These are phyloP conservation scores for Pisolithus albus DNA, from an alignment of 768 basidiomycete species.

Conservation along the genomic window DNA sequence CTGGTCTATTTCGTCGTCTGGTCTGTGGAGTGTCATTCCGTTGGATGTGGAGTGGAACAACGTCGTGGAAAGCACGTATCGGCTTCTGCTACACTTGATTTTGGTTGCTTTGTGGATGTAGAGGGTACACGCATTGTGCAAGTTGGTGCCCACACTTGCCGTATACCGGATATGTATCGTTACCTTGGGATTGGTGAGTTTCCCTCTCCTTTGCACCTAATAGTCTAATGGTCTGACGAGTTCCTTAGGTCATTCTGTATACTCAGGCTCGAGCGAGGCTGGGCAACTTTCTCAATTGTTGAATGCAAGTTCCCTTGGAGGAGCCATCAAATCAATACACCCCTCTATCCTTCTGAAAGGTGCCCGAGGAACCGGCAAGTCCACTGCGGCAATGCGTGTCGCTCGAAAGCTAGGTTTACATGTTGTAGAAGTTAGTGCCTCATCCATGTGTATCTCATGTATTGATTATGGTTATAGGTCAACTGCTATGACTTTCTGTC, in stretches of 20 bases:
- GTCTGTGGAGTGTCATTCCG: conserved; percentile 60
- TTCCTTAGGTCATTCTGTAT: conserved; percentile 15
- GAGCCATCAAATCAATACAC: conserved; percentile 52
- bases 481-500: conserved; percentile 81
- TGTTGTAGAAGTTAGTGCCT: conserved; percentile 55
- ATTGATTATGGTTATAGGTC: conserved; percentile 43
- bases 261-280: conserved; percentile 27
- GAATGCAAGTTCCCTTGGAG: conserved; percentile 50
- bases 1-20: conserved; percentile 75
- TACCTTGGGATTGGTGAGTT: conserved; percentile 48
- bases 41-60: conserved; percentile 26
- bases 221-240: conserved; percentile 4
- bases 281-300: conserved; percentile 49
- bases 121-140: conserved; percentile 69
- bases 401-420: conserved; percentile 67
- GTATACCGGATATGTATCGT: conserved; percentile 45
- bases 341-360: conserved; percentile 76
- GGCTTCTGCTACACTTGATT: conserved; percentile 53
- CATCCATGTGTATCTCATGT: background rate
- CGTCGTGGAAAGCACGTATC: conserved; percentile 36
- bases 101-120: conserved; percentile 84
- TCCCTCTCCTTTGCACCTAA: background rate
- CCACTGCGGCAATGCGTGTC: conserved; percentile 49
- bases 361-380: conserved; percentile 75
- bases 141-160: conserved; percentile 65